Conservation (phyloP, 176 grass and related monocot genomes). For the Triticum aestivum region IWGSC_CS_RefSeq_v2.1 NC_057803.1:16856030-16856529, state of each 20-base stretch:
- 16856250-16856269: slow-evolving; percentile 3
- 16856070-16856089: slow-evolving; percentile 40
- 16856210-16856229: slow-evolving; percentile 30
- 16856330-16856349: slow-evolving; percentile 32
- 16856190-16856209: slow-evolving; percentile 26
- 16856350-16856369: slow-evolving; percentile 78
- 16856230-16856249: not conserved
- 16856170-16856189: slow-evolving; percentile 42
- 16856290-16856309: slow-evolving; percentile 21
- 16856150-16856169: slow-evolving; percentile 24
- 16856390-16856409: slow-evolving; percentile 72
- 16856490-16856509: slow-evolving; percentile 55
- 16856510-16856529: slow-evolving; percentile 39
- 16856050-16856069: slow-evolving; percentile 24
- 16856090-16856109: slow-evolving; percentile 57
- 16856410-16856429: slow-evolving; percentile 75
- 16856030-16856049: not conserved
- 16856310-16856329: slow-evolving; percentile 29
- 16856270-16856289: slow-evolving; percentile 17
- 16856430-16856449: slow-evolving; percentile 59
- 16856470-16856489: slow-evolving; percentile 48
- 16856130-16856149: slow-evolving; percentile 42
- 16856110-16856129: slow-evolving; percentile 29
- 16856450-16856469: slow-evolving; percentile 38
- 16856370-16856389: slow-evolving; percentile 68